Evolutionary conservation across 106 monocot species (phyloP).

Genomic region (Ottelia alismoides): DNA sequence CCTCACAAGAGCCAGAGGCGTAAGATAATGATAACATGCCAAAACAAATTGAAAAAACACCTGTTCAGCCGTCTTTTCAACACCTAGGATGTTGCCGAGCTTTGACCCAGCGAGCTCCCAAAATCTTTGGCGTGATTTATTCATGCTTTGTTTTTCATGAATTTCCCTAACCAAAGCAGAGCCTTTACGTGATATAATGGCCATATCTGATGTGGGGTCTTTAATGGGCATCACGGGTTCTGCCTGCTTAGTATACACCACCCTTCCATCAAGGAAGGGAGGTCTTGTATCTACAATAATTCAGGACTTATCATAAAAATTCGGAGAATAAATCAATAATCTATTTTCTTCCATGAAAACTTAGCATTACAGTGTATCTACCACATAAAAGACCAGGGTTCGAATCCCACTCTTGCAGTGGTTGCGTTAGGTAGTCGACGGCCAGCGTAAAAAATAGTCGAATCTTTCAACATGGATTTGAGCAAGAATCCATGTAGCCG

Average conservation of each 20-base stretch:
- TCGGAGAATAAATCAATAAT: too few species aligned
- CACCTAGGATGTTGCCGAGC: constrained; percentile 89
- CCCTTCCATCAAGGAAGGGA: constrained; percentile 92
- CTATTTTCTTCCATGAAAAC: too few species aligned
- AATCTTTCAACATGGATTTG: too few species aligned
- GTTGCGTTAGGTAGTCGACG: too few species aligned
- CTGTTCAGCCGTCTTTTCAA: constrained; percentile 92
- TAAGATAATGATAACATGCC: background rate
- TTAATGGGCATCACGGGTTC: constrained; percentile 96
- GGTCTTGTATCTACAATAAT: constrained; percentile 98
- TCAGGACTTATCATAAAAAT: too few species aligned
- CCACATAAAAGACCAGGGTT: too few species aligned
- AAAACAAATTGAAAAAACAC: constrained; percentile 14
- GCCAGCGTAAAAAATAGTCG: too few species aligned
- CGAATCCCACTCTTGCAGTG: too few species aligned
- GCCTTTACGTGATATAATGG: constrained; percentile 94
- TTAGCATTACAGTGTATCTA: too few species aligned
- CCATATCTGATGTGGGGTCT: constrained; percentile 99
- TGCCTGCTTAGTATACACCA: constrained; percentile 87
- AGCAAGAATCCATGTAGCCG: too few species aligned
- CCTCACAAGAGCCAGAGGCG: too few species aligned
- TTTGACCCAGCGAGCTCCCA: constrained; percentile 99
- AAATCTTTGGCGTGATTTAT: constrained; percentile 93
- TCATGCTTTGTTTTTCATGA: constrained; percentile 95
- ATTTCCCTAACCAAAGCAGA: constrained; percentile 87